phyloP scores from a whole-genome alignment of 2,329 filamentous ascomycete species.

The Aspergillus sojae region DNA sequence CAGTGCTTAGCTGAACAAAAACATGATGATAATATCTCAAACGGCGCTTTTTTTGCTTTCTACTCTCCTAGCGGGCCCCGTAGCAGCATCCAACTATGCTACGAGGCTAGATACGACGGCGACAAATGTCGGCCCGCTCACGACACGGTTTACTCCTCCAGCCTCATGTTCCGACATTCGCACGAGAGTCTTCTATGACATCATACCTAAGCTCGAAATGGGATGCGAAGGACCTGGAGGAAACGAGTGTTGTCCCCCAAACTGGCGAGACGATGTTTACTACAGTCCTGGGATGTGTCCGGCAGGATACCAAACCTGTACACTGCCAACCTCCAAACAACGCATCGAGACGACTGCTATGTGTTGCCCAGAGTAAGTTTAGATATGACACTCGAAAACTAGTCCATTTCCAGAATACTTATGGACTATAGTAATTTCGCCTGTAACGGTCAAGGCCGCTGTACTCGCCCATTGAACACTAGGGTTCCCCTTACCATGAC shows the following conservation, averaged over 20 bases:
- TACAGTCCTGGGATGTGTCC: constrained; percentile 21
- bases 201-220: constrained; percentile 1
- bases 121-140: constrained; percentile 13
- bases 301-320: constrained; percentile 14
- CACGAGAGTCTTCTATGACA: neutral
- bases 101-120: constrained; percentile 8
- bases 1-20: neutral
- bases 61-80: neutral
- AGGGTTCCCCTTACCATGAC: constrained; percentile 10
- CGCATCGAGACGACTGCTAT: constrained; percentile 17
- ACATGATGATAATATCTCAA: neutral
- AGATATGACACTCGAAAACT: accelerated
- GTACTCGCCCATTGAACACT: constrained; percentile 8
- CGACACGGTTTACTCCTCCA: constrained; percentile 13
- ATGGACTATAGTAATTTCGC: neutral
- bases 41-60: neutral
- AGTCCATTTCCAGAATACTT: neutral
- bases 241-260: constrained; percentile 15
- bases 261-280: constrained; percentile 14
- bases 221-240: constrained; percentile 14
- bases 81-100: neutral
- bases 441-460: neutral
- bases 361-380: constrained; percentile 17
- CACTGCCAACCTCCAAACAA: constrained; percentile 17
- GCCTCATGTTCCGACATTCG: constrained; percentile 13